Base-by-base conservation (phyloP, 23 red algal genomes). In the Gracilariopsis chorda region DNA sequence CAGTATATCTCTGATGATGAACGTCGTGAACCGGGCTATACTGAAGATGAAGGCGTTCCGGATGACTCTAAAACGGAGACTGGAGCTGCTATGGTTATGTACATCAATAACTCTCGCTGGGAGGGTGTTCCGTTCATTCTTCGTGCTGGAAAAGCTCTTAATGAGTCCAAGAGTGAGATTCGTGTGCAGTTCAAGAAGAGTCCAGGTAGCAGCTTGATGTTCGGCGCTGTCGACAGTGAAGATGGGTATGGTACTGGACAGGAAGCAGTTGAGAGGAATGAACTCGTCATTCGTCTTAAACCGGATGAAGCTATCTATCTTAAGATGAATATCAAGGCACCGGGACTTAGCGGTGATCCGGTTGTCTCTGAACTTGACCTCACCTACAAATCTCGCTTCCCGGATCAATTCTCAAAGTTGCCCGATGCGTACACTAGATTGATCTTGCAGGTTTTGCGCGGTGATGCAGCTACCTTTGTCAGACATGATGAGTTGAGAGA, bases 121-220 rank as follows among this genome's bases (percentile, higher is more conserved):
- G 87, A 88, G 13, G 97, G 97, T 20, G 97, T 99, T 10, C 97
- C 97, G 58, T 99, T 99, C 55, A 89, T 99, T 44, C 68, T 99
- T 83, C 68, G 83, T 34, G 97, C 97, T n/a, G 97, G 97, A 29
- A 99, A 99, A 57, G 97, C 97, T 43, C 78, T 99, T 82, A 88
- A 99, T 86, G 97, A 99, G 84, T 63, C 35, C 36, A 99, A 99
- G 67, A 88, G 84, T 45, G 92, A 94, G 45, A 78, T 94, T 71
- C 90, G 95, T 4, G 83, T 98, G 37, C 90, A 98, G 78, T 98
- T 98, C 56, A 52, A 92, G 58, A 73, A 77, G 33, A 44, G 73
- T 10, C 82, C 95, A 3, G 95, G 85, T 27, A 60, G 47, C 32
- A 46, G 64, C 27, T 24, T 90, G 21, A 48, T 95, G 76, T 98